Evolutionary conservation across 2,329 filamentous ascomycete species (phyloP), one percentile per base, ranked within the genome.

Genomic region (Fusarium tricinctum): DNA sequence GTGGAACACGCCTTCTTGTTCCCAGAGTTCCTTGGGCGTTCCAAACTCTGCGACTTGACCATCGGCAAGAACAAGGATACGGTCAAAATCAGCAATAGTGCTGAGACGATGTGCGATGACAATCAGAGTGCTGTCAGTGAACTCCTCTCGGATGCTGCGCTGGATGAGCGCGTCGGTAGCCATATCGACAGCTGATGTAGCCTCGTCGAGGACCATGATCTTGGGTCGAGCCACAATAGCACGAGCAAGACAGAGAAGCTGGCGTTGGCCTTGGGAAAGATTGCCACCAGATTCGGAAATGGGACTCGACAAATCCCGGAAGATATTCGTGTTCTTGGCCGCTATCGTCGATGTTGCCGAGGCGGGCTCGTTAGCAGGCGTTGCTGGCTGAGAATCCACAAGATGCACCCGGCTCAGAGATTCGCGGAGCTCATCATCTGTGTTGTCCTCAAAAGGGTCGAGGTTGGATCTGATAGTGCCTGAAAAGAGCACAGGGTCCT

Each of bases 401-500:
- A 94, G 85, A 73, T 93, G 90, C 8, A 93, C 92, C 8, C 91
- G 87, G 40, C 85, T 82, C 1, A 96, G 83, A 1, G 89, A 91
- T 70, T 93, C 90, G 38, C 85, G 84, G 5, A 96, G 86, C 72
- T 92, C 89, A 1, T 81, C 82, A 67, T 95, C 92, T 2, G 83
- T 85, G 73, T 92, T 88, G 62, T 91, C 83, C 55, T 90, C 83
- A 71, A 94, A 94, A 1, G 92, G 90, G 74, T 96, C 92, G 6
- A 96, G 84, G 73, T 95, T 95, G 43, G 85, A 88, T 42, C 92
- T 85, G 20, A 96, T 82, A 0, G 92, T 94, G 22, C 93, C 92
- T 1, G 90, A 92, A 79, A 96, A 95, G 8, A 96, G 84, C 2
- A 94, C 91, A 0, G 92, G 92, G 69, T 95, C 92, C 79, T 94